phyloP scores from a whole-genome alignment of 495 filamentous ascomycete genomes.

The Daldinia grandis region DNA sequence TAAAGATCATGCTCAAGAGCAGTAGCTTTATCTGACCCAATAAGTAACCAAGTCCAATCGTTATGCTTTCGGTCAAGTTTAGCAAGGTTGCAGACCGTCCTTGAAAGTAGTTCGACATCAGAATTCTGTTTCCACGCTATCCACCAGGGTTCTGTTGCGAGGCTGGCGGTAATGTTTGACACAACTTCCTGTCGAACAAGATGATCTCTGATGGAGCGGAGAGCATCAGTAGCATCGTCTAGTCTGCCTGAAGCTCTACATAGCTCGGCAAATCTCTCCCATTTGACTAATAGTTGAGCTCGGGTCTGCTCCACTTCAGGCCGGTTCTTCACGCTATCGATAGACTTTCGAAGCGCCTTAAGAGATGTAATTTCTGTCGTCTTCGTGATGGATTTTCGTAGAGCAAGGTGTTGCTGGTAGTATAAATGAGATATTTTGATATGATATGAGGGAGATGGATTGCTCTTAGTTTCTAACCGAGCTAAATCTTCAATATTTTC shows the following conservation, averaged over 20 bases:
- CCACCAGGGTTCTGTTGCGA: conserved; percentile 47
- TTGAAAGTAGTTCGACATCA: conserved; percentile 53
- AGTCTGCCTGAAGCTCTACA: conserved; percentile 48
- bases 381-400: conserved; percentile 49
- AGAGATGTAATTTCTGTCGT: conserved; percentile 50
- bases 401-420: conserved; percentile 65
- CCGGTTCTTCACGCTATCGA: conserved; percentile 58
- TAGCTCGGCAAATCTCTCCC: conserved; percentile 60
- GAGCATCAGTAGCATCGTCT: conserved; percentile 54
- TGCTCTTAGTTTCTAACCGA: conserved; percentile 40
- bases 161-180: conserved; percentile 45
- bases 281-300: conserved; percentile 56
- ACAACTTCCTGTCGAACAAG: conserved; percentile 58
- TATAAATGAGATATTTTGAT: conserved; percentile 81
- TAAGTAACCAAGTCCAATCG: conserved; percentile 55
- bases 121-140: conserved; percentile 50
- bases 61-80: conserved; percentile 56
- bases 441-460: conserved; percentile 54
- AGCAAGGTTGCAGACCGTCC: conserved; percentile 55
- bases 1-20: conserved; percentile 60
- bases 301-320: conserved; percentile 55
- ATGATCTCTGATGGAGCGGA: conserved; percentile 55
- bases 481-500: conserved; percentile 55
- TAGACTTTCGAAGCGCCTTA: conserved; percentile 58
- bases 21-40: conserved; percentile 56